Conservation (phyloP, 2,329 filamentous ascomycete species). For the Pyrenophora graminea region DNA sequence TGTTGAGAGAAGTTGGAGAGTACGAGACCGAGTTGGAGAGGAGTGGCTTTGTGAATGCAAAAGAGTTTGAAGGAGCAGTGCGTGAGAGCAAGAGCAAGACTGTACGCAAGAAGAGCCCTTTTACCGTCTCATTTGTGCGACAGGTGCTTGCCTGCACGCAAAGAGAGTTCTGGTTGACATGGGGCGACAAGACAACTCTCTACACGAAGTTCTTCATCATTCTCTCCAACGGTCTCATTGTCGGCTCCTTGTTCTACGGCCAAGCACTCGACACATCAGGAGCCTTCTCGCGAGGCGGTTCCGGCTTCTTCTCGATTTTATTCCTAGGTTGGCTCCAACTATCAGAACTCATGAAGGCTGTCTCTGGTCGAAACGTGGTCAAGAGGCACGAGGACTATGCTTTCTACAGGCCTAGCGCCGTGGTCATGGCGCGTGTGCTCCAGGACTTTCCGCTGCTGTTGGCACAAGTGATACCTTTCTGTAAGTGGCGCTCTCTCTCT, state of each 20-base stretch:
- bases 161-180: constrained; percentile 78
- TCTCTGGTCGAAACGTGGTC: constrained; percentile 71
- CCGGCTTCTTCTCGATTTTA: constrained; percentile 68
- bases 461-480: constrained; percentile 62
- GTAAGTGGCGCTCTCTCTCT: constrained; percentile 14
- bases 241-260: constrained; percentile 78
- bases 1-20: constrained; percentile 64
- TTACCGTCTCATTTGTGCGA: constrained; percentile 73
- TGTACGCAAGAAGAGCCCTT: constrained; percentile 70
- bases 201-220: constrained; percentile 78
- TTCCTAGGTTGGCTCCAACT: constrained; percentile 74
- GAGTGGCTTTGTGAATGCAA: constrained; percentile 64
- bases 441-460: constrained; percentile 66
- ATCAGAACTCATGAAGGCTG: constrained; percentile 76
- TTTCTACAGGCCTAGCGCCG: constrained; percentile 71
- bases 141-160: constrained; percentile 72
- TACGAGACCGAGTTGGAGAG: constrained; percentile 63
- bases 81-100: constrained; percentile 68
- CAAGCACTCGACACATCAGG: constrained; percentile 63
- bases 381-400: constrained; percentile 70
- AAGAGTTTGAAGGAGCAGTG: constrained; percentile 68
- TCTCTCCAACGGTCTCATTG: constrained; percentile 72
- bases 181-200: constrained; percentile 73
- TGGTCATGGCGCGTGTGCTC: constrained; percentile 64
- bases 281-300: constrained; percentile 66